Base-by-base conservation (phyloP, 2,329 filamentous ascomycete species). In the Alternaria rosae region DNA sequence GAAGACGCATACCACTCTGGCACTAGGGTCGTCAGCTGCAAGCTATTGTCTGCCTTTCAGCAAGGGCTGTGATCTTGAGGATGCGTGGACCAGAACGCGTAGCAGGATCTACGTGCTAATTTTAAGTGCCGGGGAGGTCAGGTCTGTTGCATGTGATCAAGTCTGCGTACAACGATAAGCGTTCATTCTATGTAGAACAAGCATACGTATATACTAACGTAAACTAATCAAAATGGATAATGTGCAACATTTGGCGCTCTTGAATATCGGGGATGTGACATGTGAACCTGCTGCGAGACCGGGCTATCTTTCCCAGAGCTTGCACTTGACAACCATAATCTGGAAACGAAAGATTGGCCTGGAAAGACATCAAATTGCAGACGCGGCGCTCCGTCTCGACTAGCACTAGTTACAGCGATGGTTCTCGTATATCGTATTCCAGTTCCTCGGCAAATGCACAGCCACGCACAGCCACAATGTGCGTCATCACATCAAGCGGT, bases 401-500 rank as follows among this genome's bases (percentile, higher is more conserved):
- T 25, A 25, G 47, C 20, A 32, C 30, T 11, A 21, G 10, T 25
- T n/a, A 20, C 13, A 20, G 20, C 20, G 13, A 12, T 35, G 28
- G 21, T 35, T 35, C 41, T 21, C 47, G 47, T 51, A 38, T 51
- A 23, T 38, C 47, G 47, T 38, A 38, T 38, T 51, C 28, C 53
- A 47, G 26, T 21, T 28, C 44, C 43, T 48, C 26, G 54, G 54
- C 21, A n/a, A n/a, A 10, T 30, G 54, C 59, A 58, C 32, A 28
- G 59, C 59, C 59, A 59, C 55, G 13, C 44, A 32, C 51, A 59
- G 59, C 59, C 59, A 59, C 42, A 42, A 30, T 25, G 44, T 54
- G 64, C 64, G 64, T 66, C 61, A 66, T 64, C 54, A 51, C 57
- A 52, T 51, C 55, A 35, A 57, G 47, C 42, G 54, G 23, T 26